Evolutionary conservation across 2,329 filamentous ascomycete genomes (phyloP), one percentile per base, ranked within the genome.

Genomic region (Aspergillus melleus): DNA sequence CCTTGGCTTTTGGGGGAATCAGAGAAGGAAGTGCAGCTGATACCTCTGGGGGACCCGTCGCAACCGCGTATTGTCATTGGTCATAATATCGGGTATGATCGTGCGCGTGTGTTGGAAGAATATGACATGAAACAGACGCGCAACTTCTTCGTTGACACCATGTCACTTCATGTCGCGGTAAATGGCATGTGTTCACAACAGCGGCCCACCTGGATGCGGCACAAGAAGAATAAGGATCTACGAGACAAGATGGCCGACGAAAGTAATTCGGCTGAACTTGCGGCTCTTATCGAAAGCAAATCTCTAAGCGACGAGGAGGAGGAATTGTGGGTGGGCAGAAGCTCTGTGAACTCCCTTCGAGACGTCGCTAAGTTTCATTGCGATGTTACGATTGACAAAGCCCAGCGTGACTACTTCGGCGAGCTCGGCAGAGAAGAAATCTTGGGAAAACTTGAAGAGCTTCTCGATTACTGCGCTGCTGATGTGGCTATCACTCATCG

Each of bases 111-210:
- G 57, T 77, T 88, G 20, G 95, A 99, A 73, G 95, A 99, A 74
- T 99, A 99, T 73, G 84, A 88, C 69, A 76, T 98, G 46, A 81
- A 86, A 57, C 94, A 97, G 74, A 89, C 91, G 1, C 86, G 87
- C 44, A 98, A 92, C 67, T 89, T 86, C 49, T 99, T 96, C 72
- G 78, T 99, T 54, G 95, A 99, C 74, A 99, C 95, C 30, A 99
- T 99, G 95, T 98, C 94, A 1, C 80, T 99, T 20, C 95, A 99
- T 73, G 94, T 96, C 8, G 96, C 96, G 2, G 94, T 96, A 24
- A 99, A 99, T 72, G 95, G 95, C 63, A 99, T 99, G 95, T 99
- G 95, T 76, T 98, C 95, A 22, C 89, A 90, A 65, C 95, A 99
- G 75, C 86, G 95, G 53, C 95, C 96, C 9, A 96, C 91, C 0